phyloP scores from a whole-genome alignment of 2,329 filamentous ascomycete species.

The Aspergillus clavatus region DNA sequence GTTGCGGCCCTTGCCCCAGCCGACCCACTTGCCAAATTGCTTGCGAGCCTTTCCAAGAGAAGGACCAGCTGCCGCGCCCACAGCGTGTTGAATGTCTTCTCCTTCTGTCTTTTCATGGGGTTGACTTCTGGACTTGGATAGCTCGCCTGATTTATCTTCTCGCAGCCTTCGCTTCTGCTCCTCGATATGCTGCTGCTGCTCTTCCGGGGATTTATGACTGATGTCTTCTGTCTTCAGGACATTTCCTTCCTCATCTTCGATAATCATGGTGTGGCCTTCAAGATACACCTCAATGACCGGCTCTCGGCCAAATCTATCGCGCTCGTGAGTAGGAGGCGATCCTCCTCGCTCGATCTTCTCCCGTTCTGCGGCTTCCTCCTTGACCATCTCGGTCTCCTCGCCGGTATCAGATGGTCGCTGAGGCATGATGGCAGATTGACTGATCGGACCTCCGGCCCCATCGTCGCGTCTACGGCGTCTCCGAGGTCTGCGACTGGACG shows the following conservation, averaged over 20 bases:
- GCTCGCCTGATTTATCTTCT: slow-evolving; percentile 44
- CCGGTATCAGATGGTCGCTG: slow-evolving; percentile 36
- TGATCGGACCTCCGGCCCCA: slow-evolving; percentile 80
- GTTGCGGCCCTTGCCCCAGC: slow-evolving; percentile 33
- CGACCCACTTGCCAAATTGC: slow-evolving; percentile 44
- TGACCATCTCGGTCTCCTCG: slow-evolving; percentile 19
- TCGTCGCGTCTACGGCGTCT: slow-evolving; percentile 66
- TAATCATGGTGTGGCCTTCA: slow-evolving; percentile 71
- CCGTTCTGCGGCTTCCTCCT: slow-evolving; percentile 23
- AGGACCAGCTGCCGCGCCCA: slow-evolving; percentile 32
- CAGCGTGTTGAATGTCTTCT: slow-evolving; percentile 38
- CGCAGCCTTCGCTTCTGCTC: slow-evolving; percentile 51
- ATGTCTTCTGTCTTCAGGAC: slow-evolving; percentile 64
- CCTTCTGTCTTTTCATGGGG: slow-evolving; percentile 42
- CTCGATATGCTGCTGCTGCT: slow-evolving; percentile 56
- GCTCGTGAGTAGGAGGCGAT: slow-evolving; percentile 34
- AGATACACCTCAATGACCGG: slow-evolving; percentile 65
- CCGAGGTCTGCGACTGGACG: slow-evolving; percentile 46
- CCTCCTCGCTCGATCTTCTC: slow-evolving; percentile 33
- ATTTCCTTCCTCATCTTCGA: slow-evolving; percentile 84
- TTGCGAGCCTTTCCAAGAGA: slow-evolving; percentile 42
- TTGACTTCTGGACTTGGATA: slow-evolving; percentile 44
- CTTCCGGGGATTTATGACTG: slow-evolving; percentile 46
- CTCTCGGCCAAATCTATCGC: slow-evolving; percentile 31
- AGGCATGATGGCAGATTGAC: slow-evolving; percentile 83